phyloP scores from a whole-genome alignment of 495 filamentous ascomycete genomes.

The Penicillium dipodomyicola region DNA sequence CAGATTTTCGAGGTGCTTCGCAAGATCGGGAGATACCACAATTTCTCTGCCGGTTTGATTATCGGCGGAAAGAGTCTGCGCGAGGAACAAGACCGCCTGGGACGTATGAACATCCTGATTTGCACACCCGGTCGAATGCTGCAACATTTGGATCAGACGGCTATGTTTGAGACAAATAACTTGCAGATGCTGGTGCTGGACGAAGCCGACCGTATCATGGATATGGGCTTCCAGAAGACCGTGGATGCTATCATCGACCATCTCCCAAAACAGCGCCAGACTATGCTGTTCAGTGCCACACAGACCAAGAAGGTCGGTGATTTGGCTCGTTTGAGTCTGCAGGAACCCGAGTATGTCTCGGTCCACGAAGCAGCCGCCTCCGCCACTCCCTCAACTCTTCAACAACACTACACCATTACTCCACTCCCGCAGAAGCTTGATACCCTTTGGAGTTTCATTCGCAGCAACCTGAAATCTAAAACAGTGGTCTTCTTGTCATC shows the following conservation, averaged over 20 bases:
- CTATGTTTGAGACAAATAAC: slow-evolving; percentile 83
- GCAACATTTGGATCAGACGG: slow-evolving; percentile 94
- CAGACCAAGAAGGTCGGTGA: slow-evolving; percentile 94
- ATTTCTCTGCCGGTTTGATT: slow-evolving; percentile 88
- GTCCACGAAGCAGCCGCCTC: slow-evolving; percentile 79
- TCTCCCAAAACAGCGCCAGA: slow-evolving; percentile 82
- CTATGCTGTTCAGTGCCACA: slow-evolving; percentile 91
- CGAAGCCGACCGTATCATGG: slow-evolving; percentile 94
- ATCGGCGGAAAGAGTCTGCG: slow-evolving; percentile 91
- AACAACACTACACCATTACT: slow-evolving; percentile 87
- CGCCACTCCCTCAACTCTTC: slow-evolving; percentile 80
- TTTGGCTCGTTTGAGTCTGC: slow-evolving; percentile 80
- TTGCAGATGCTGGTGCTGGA: slow-evolving; percentile 92
- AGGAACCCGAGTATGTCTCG: slow-evolving; percentile 90
- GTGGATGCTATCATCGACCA: slow-evolving; percentile 94
- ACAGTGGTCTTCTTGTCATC: slow-evolving; percentile 93
- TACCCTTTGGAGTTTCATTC: slow-evolving; percentile 87
- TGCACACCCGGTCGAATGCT: slow-evolving; percentile 94
- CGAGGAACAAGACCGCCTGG: slow-evolving; percentile 82
- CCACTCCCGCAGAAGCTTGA: slow-evolving; percentile 85
- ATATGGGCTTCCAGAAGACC: slow-evolving; percentile 92
- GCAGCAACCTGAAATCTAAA: slow-evolving; percentile 83
- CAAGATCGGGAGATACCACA: slow-evolving; percentile 84
- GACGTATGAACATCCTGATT: slow-evolving; percentile 95
- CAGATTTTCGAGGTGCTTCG: slow-evolving; percentile 96